A percentile compares a stretch with the other conserved stretches of the same genome.
Conservation (phyloP, 805 yeast species). For the Wickerhamomyces queroliae region DNA sequence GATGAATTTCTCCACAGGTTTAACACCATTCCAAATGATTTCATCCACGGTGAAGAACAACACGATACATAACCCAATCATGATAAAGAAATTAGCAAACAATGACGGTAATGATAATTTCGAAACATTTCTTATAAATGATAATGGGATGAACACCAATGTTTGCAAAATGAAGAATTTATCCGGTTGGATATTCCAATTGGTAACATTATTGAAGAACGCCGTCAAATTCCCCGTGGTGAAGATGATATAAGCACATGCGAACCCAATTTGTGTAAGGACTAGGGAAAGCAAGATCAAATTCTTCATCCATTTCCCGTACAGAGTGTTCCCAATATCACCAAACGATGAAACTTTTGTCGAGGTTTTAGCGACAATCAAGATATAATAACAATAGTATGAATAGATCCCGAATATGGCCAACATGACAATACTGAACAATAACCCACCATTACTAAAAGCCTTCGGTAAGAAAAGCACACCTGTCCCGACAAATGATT, state of each 20-base stretch:
- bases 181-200: constrained; percentile 32
- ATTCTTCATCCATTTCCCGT: constrained; percentile 60
- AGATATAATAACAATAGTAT: constrained; percentile 70
- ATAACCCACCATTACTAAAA: constrained; percentile 66
- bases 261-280: constrained; percentile 72
- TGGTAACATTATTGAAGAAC: constrained; percentile 47
- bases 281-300: constrained; percentile 60
- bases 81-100: constrained; percentile 63
- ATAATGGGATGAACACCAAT: constrained; percentile 56
- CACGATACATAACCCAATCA: constrained; percentile 61
- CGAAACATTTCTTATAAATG: constrained; percentile 72
- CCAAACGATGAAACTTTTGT: constrained; percentile 72
- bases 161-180: constrained; percentile 50
- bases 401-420: constrained; percentile 63
- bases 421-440: constrained; percentile 48
- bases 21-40: constrained; percentile 40
- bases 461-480: constrained; percentile 66
- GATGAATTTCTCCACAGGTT: constrained; percentile 43
- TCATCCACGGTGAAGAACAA: constrained; percentile 47
- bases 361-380: constrained; percentile 51
- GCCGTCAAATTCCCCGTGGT: constrained; percentile 70
- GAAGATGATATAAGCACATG: constrained; percentile 76
- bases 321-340: constrained; percentile 61
- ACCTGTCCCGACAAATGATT: constrained; percentile 77
- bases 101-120: constrained; percentile 67